These are phyloP conservation scores for Pinus albicaulis DNA, from an alignment of 75 land plant genomes.

Conservation along the genomic window DNA sequence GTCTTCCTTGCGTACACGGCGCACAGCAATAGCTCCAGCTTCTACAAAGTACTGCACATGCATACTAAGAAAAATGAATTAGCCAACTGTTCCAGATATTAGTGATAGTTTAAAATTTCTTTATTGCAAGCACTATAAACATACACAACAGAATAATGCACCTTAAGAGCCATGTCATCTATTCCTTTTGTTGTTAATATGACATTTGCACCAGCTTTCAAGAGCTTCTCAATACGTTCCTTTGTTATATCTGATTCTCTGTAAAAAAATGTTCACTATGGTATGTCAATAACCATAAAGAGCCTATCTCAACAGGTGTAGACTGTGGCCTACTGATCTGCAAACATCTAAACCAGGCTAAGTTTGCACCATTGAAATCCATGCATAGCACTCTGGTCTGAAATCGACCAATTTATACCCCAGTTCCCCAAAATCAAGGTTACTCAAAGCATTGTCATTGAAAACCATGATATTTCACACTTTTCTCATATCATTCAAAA, in stretches of 20 bases:
- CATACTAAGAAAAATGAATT: not conserved
- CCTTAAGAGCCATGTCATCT: conserved; percentile 99
- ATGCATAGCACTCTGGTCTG: not conserved
- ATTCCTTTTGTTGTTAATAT: conserved; percentile 97
- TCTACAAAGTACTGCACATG: conserved; percentile 89
- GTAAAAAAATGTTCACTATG: conserved; percentile 7
- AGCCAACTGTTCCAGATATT: not conserved
- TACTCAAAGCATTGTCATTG: not conserved
- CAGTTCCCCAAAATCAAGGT: not conserved
- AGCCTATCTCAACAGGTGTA: not conserved
- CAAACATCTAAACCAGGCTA: not conserved
- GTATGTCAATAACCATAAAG: conserved; percentile 1
- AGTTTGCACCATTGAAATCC: not conserved
- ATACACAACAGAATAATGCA: conserved; percentile 4
- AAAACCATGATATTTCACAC: not conserved
- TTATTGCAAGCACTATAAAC: not conserved
- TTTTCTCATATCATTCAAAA: no score
- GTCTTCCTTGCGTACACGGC: conserved; percentile 94
- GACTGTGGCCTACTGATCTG: not conserved
- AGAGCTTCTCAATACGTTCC: conserved; percentile 93
- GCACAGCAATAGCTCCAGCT: conserved; percentile 95
- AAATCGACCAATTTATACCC: not conserved
- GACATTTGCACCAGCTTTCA: conserved; percentile 99
- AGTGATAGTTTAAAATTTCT: not conserved
- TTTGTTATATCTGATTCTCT: conserved; percentile 98